Conservation (phyloP, 2,329 filamentous ascomycete genomes). For the Alternaria solani region DNA sequence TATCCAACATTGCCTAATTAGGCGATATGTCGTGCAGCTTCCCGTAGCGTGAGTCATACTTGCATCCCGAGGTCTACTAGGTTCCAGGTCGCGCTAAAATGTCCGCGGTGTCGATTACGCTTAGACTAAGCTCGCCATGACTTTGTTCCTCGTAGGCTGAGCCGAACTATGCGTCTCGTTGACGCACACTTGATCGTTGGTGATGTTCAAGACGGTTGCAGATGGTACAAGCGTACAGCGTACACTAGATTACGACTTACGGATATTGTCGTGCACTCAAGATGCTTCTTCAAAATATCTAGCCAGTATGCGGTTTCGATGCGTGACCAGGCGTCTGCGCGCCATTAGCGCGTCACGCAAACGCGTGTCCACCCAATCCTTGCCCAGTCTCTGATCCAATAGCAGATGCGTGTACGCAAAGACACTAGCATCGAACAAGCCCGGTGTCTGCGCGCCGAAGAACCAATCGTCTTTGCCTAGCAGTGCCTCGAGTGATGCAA, state of each 20-base stretch:
- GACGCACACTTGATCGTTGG: background rate
- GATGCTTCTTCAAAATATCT: conserved; percentile 55
- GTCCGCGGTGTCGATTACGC: conserved; percentile 12
- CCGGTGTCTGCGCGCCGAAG: conserved; percentile 66
- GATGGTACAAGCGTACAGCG: background rate
- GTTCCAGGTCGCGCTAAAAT: conserved; percentile 17
- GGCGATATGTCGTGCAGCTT: conserved; percentile 40
- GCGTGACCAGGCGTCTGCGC: conserved; percentile 69
- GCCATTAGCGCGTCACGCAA: conserved; percentile 65
- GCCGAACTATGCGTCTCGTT: background rate
- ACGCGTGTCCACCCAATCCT: conserved; percentile 68
- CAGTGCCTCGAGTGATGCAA: conserved; percentile 67
- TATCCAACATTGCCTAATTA: conserved; percentile 25
- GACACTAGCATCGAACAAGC: conserved; percentile 84
- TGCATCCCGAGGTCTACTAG: conserved; percentile 17
- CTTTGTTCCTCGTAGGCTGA: background rate
- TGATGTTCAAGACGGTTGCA: background rate
- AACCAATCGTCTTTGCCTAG: conserved; percentile 69
- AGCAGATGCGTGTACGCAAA: conserved; percentile 90
- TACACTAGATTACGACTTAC: background rate
- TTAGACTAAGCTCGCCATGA: background rate
- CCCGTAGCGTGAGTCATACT: conserved; percentile 42
- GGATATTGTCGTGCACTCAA: conserved; percentile 8
- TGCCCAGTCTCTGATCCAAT: conserved; percentile 66
- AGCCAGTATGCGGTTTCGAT: conserved; percentile 66